These are phyloP conservation scores for Fusarium neocosmosporiellum DNA, from an alignment of 2,329 filamentous ascomycete species.

Conservation along the genomic window DNA sequence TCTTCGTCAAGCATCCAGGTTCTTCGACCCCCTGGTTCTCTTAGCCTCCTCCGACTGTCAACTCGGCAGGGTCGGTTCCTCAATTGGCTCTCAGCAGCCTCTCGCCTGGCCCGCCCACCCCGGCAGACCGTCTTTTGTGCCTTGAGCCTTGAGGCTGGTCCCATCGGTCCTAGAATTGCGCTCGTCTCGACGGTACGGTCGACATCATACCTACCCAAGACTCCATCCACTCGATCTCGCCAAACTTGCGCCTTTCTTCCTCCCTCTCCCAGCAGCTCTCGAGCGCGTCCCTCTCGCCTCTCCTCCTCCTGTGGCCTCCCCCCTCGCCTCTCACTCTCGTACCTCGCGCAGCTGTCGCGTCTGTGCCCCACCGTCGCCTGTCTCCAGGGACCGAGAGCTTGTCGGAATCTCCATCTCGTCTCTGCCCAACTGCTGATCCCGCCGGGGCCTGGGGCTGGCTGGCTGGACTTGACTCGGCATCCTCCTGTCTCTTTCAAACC, in stretches of 20 bases:
- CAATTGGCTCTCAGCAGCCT: conserved; percentile 43
- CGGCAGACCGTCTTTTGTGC: conserved; percentile 46
- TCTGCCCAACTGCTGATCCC: conserved; percentile 48
- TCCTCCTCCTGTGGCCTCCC: not conserved
- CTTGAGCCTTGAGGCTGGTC: conserved; percentile 39
- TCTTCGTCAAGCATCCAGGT: conserved; percentile 41
- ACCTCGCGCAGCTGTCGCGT: conserved; percentile 33
- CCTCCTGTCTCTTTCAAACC: conserved; percentile 35
- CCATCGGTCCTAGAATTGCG: conserved; percentile 34
- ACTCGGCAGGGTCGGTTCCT: conserved; percentile 45
- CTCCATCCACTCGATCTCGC: conserved; percentile 32
- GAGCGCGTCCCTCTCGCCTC: conserved; percentile 28
- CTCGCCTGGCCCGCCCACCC: conserved; percentile 41
- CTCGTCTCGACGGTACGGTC: conserved; percentile 38
- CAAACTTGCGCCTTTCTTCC: conserved; percentile 41
- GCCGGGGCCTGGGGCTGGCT: conserved; percentile 40
- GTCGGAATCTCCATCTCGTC: conserved; percentile 42
- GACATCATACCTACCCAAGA: conserved; percentile 44
- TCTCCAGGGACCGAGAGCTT: conserved; percentile 42
- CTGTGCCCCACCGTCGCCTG: conserved; percentile 42
- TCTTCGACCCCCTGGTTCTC: conserved; percentile 42
- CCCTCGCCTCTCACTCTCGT: conserved; percentile 33
- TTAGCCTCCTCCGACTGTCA: conserved; percentile 45
- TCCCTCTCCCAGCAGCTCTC: conserved; percentile 24
- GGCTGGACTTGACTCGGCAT: conserved; percentile 35